Percentiles rank a stretch among this genome's conserved stretches.
Conservation (phyloP, 129 eudicot genomes). For the Saussurea involucrata region DNA sequence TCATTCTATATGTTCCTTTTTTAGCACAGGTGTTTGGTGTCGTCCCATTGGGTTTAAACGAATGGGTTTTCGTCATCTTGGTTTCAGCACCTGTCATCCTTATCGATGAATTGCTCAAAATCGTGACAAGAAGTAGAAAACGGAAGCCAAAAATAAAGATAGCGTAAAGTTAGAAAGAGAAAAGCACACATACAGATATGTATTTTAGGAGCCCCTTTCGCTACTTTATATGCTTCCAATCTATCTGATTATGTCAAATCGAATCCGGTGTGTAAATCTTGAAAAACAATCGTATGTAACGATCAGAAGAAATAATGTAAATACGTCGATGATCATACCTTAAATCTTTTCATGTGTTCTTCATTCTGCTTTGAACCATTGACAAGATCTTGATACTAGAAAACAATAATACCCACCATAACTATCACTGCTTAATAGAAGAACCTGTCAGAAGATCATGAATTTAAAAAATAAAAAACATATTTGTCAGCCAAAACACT, state of each 20-base stretch:
- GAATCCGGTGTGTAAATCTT: neutral
- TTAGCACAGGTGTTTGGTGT: constrained; percentile 61
- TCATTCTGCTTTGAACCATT: neutral
- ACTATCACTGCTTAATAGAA: neutral
- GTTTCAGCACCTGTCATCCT: constrained; percentile 71
- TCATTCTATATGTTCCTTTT: constrained; percentile 64
- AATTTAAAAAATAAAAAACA: neutral
- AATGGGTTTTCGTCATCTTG: constrained; percentile 60
- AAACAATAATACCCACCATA: too few relatives aligned
- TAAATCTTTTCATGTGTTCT: neutral
- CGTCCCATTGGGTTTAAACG: constrained; percentile 48
- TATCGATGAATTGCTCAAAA: constrained; percentile 52
- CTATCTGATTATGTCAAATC: neutral
- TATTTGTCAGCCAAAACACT: neutral
- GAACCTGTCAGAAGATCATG: neutral
- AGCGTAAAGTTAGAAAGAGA: constrained; percentile 1
- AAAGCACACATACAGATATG: neutral
- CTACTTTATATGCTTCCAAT: neutral
- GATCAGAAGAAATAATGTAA: neutral
- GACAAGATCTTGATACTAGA: neutral
- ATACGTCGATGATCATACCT: neutral
- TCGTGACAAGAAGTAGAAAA: constrained; percentile 48
- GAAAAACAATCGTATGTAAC: neutral
- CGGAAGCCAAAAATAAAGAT: constrained; percentile 48
- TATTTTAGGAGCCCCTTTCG: neutral